Percentiles rank a stretch among this genome's conserved stretches.
Evolutionary conservation across 2,329 filamentous ascomycete genomes (phyloP).

Genomic region (Pestalotiopsis sp.): DNA sequence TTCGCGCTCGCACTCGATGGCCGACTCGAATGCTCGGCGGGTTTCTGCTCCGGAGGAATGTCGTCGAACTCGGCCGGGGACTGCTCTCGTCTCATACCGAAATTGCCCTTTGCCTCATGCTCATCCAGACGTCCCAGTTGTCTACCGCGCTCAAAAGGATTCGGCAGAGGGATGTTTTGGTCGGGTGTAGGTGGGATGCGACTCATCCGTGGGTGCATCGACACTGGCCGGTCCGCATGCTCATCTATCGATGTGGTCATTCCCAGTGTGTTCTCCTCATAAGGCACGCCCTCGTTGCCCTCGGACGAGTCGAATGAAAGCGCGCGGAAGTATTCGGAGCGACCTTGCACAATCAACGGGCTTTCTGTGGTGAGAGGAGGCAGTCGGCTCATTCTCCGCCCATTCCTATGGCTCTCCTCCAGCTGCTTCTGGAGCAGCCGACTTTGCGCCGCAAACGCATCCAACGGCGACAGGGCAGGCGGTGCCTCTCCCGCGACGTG

Average conservation of each 20-base stretch:
- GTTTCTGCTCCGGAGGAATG: conserved; percentile 22
- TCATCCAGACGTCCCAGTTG: conserved; percentile 41
- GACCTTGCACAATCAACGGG: conserved; percentile 73
- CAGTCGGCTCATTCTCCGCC: conserved; percentile 80
- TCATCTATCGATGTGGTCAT: conserved; percentile 59
- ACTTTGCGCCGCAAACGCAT: conserved; percentile 93
- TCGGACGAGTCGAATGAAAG: conserved; percentile 65
- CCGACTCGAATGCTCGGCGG: conserved; percentile 33
- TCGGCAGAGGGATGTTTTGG: conserved; percentile 47
- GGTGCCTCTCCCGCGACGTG: conserved; percentile 81
- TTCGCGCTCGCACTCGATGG: conserved; percentile 36
- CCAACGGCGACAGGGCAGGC: conserved; percentile 88
- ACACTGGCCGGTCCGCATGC: conserved; percentile 63
- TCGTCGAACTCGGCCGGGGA: conserved; percentile 58
- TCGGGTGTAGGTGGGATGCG: conserved; percentile 57
- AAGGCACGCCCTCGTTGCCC: conserved; percentile 43
- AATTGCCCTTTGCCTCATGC: conserved; percentile 39
- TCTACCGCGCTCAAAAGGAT: conserved; percentile 45
- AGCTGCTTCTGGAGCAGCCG: conserved; percentile 85
- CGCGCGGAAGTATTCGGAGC: conserved; percentile 81
- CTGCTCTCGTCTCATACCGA: conserved; percentile 59
- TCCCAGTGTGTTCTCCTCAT: conserved; percentile 46
- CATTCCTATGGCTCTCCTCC: conserved; percentile 74
- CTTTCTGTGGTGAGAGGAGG: conserved; percentile 82
- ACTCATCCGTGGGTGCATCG: conserved; percentile 77